A percentile compares a stretch with the other conserved stretches of the same genome.
phyloP scores from a whole-genome alignment of 2,329 filamentous ascomycete genomes.

The Teratosphaeria nubilosa region DNA sequence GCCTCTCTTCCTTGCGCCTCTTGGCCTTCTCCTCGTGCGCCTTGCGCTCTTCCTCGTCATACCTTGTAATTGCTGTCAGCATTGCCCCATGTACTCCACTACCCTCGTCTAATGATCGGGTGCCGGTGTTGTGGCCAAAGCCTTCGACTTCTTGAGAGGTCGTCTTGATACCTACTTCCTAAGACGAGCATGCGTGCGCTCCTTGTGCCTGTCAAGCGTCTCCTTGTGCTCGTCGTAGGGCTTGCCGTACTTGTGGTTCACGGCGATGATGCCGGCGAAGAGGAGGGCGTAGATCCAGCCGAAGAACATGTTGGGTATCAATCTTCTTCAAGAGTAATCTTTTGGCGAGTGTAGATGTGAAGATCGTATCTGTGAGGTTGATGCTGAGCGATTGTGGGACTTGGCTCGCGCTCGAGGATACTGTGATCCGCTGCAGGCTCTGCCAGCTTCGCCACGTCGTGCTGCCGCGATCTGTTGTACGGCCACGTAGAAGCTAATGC shows the following conservation, averaged over 20 bases:
- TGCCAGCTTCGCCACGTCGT: neutral
- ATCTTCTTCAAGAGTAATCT: neutral
- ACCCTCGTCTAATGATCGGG: no score
- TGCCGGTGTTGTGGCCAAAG: no score
- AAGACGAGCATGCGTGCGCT: neutral
- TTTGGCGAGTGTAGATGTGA: neutral
- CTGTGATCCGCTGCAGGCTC: neutral
- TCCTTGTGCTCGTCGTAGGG: slow-evolving; percentile 1
- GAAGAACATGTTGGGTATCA: slow-evolving; percentile 4
- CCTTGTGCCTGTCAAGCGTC: neutral
- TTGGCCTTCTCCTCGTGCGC: neutral
- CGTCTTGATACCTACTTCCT: neutral
- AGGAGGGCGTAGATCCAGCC: slow-evolving; percentile 4
- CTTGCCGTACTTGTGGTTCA: slow-evolving; percentile 7
- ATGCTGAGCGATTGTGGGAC: neutral
- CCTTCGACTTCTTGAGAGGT: no score
- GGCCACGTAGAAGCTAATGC: neutral
- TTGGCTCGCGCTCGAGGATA: neutral
- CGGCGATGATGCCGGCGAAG: slow-evolving; percentile 5
- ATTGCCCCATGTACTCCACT: no score
- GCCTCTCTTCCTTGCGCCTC: slow-evolving; percentile 2
- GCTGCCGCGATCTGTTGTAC: neutral
- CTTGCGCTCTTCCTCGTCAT: slow-evolving; percentile 2
- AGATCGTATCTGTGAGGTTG: neutral
- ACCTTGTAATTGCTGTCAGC: neutral